Evolutionary conservation across 2,329 filamentous ascomycete species (phyloP).

Genomic region (Graphilbum sp.): DNA sequence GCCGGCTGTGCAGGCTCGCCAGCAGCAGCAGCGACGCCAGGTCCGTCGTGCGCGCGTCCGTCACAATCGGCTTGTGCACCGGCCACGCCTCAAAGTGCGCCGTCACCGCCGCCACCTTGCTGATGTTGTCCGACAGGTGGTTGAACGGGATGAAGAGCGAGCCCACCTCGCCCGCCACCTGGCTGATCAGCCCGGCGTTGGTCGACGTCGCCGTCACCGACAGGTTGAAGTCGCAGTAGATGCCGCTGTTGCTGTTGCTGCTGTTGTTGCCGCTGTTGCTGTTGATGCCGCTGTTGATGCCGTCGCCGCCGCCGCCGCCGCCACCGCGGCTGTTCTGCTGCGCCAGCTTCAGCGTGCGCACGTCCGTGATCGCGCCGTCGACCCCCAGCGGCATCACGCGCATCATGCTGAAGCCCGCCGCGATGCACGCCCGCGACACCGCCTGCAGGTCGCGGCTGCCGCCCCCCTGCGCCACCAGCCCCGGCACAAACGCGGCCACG

Average conservation of each 20-base stretch:
- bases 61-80: slow-evolving; percentile 61
- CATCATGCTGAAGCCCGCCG: slow-evolving; percentile 65
- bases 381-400: slow-evolving; percentile 62
- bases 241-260: slow-evolving; percentile 24
- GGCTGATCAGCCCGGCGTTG: slow-evolving; percentile 60
- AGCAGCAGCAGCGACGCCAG: slow-evolving; percentile 65
- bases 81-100: slow-evolving; percentile 69
- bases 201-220: slow-evolving; percentile 57
- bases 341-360: slow-evolving; percentile 51
- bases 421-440: slow-evolving; percentile 57
- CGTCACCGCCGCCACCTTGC: slow-evolving; percentile 64
- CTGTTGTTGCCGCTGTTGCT: too few relatives aligned
- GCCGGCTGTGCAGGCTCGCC: slow-evolving; percentile 61
- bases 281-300: too few relatives aligned
- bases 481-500: slow-evolving; percentile 64
- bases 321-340: slow-evolving; percentile 49
- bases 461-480: slow-evolving; percentile 40
- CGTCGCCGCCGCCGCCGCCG: slow-evolving; percentile 23
- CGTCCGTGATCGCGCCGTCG: slow-evolving; percentile 56
- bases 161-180: slow-evolving; percentile 56
- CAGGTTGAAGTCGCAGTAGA: slow-evolving; percentile 66
- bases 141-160: slow-evolving; percentile 76
- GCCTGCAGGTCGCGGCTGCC: slow-evolving; percentile 41
- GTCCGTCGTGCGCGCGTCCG: slow-evolving; percentile 66
- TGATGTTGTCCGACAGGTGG: slow-evolving; percentile 66